Percentiles rank a stretch among this genome's conserved stretches.
Evolutionary conservation across 73 alveolate species (phyloP).

Genomic region (Paramecium octaurelia): DNA sequence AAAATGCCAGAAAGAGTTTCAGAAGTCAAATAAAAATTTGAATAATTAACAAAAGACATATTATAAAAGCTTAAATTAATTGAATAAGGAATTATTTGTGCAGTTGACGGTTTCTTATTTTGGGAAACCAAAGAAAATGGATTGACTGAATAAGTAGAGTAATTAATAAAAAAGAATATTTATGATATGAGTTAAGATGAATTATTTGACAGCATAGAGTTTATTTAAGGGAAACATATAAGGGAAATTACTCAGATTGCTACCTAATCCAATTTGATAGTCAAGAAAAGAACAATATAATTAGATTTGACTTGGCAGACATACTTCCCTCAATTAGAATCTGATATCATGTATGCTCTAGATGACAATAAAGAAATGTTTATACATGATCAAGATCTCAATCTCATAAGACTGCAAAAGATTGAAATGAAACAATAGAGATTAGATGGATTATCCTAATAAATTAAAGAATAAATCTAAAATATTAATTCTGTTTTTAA

Average conservation of each 20-base stretch:
- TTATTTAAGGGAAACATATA: neutral
- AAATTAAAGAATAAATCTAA: neutral
- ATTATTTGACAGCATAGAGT: neutral
- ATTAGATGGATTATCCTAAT: neutral
- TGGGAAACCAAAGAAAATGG: neutral
- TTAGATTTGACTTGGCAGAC: neutral
- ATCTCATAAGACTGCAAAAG: neutral
- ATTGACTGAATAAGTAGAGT: neutral
- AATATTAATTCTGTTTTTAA: neutral
- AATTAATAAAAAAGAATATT: neutral
- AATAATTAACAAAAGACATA: neutral
- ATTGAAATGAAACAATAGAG: neutral
- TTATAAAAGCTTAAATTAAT: neutral
- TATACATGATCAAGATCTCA: neutral
- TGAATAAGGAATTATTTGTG: neutral
- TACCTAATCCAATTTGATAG: neutral
- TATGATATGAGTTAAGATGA: slow-evolving; percentile 2
- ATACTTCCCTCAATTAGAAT: neutral
- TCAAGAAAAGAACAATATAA: neutral
- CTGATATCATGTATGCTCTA: neutral
- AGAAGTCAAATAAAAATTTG: neutral
- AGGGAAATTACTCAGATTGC: neutral
- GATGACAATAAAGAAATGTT: neutral
- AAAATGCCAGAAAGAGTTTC: neutral
- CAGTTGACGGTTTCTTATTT: neutral